Conservation (phyloP, 371 early-diverging fungal genomes). For the Conidiobolus incongruus region DNA sequence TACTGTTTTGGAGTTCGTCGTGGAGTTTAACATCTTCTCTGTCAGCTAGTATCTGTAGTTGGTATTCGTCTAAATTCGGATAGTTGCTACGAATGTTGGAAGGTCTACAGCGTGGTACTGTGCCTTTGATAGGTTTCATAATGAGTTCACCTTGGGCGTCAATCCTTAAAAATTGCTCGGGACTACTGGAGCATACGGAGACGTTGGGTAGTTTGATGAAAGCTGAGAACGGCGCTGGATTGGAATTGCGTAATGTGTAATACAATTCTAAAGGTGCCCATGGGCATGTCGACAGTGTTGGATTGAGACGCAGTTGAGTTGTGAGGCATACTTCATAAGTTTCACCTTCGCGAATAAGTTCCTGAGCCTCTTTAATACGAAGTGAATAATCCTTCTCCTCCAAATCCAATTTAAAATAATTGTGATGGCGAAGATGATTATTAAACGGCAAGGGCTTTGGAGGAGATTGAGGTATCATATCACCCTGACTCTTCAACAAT, state of each 20-base stretch:
- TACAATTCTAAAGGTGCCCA: constrained; percentile 21
- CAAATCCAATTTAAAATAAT: background rate
- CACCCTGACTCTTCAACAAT: no score
- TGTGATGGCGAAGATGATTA: no score
- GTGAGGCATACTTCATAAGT: constrained; percentile 89
- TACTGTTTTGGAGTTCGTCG: constrained; percentile 13
- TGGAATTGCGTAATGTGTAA: constrained; percentile 33
- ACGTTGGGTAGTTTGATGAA: constrained; percentile 23
- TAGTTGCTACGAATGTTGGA: constrained; percentile 18
- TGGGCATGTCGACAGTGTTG: background rate
- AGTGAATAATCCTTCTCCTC: constrained; percentile 17
- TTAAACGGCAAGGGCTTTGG: no score
- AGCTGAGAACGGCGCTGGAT: constrained; percentile 78
- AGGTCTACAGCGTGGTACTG: constrained; percentile 19
- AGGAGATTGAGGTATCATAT: no score
- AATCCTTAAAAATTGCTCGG: constrained; percentile 67
- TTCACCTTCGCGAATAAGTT: constrained; percentile 63
- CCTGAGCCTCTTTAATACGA: constrained; percentile 35
- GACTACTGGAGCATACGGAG: constrained; percentile 36
- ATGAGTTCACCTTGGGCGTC: constrained; percentile 26
- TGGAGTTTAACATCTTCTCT: constrained; percentile 15
- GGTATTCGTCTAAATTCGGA: constrained; percentile 9
- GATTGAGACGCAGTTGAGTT: constrained; percentile 28
- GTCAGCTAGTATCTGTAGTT: constrained; percentile 10
- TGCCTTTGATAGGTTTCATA: constrained; percentile 96